Percentiles rank a stretch among this genome's conserved stretches.
These are phyloP conservation scores for Populus davidiana DNA, from an alignment of 345 rosid species.

Conservation along the genomic window DNA sequence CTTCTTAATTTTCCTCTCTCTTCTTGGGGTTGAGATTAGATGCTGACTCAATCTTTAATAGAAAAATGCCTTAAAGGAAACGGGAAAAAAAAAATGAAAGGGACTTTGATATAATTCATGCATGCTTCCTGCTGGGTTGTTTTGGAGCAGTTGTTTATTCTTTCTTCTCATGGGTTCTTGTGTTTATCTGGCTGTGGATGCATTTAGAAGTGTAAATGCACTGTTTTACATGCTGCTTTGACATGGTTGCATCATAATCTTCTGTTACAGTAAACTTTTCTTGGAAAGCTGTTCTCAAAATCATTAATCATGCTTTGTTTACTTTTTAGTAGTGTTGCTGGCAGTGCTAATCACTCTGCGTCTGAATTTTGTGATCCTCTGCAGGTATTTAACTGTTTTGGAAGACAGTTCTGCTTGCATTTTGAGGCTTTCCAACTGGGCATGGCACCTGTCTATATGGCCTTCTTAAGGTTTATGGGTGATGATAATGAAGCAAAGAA, in stretches of 20 bases:
- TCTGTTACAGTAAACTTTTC: background rate
- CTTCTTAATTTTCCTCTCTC: background rate
- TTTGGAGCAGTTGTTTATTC: background rate
- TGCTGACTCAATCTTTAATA: background rate
- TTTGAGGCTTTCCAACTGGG: constrained; percentile 93
- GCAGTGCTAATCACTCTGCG: background rate
- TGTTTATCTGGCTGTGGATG: background rate
- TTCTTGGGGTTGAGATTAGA: background rate
- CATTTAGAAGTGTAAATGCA: background rate
- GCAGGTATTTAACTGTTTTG: constrained; percentile 91
- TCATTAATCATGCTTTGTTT: background rate
- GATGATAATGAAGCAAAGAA: constrained; percentile 82
- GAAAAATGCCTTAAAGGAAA: background rate
- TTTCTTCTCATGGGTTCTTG: background rate
- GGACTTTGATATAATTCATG: background rate
- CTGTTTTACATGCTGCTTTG: background rate
- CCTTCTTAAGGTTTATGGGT: constrained; percentile 89
- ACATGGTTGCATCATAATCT: background rate
- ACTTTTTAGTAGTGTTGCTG: background rate
- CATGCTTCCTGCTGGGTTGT: background rate
- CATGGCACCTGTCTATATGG: constrained; percentile 81
- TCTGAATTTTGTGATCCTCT: background rate
- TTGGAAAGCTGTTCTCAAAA: background rate
- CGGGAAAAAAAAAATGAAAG: background rate
- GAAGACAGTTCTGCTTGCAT: constrained; percentile 86